These are phyloP conservation scores for Vaccinium vitisidaea DNA, from an alignment of 148 eudicot species.

Conservation along the genomic window DNA sequence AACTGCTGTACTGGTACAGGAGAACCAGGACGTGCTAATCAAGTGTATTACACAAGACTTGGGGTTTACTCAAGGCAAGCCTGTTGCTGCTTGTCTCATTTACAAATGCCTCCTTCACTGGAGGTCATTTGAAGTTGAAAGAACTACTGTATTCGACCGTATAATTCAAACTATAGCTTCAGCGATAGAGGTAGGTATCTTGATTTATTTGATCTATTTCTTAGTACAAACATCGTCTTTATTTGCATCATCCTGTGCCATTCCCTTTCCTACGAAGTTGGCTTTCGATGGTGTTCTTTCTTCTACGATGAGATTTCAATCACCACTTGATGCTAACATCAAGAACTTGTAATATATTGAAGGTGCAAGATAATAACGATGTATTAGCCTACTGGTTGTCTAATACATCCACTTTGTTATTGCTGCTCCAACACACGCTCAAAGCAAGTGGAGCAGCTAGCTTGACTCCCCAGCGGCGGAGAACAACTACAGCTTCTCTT, in stretches of 20 bases:
- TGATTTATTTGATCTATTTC: not conserved
- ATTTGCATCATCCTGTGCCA: not conserved
- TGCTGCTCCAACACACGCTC: constrained; percentile 94
- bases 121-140: constrained; percentile 98
- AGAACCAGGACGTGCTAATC: constrained; percentile 86
- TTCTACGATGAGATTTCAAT: not conserved
- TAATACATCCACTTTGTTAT: constrained; percentile 76
- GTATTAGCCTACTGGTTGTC: constrained; percentile 87
- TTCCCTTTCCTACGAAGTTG: not conserved
- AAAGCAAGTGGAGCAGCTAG: constrained; percentile 93
- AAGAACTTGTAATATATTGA: constrained; percentile 21
- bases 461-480: constrained; percentile 82
- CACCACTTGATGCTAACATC: constrained; percentile 6
- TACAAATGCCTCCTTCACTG: constrained; percentile 97
- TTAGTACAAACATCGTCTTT: not conserved
- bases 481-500: constrained; percentile 79
- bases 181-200: constrained; percentile 61
- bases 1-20: constrained; percentile 43
- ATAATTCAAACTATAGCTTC: constrained; percentile 83
- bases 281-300: constrained; percentile 3
- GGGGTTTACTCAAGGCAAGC: constrained; percentile 89
- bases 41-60: constrained; percentile 86
- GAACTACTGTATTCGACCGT: constrained; percentile 85
- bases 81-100: constrained; percentile 85
- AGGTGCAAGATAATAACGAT: constrained; percentile 86